Percentiles rank a stretch among this genome's conserved stretches.
Conservation (phyloP, 2,329 filamentous ascomycete species). For the Epichloe aotearoae region DNA sequence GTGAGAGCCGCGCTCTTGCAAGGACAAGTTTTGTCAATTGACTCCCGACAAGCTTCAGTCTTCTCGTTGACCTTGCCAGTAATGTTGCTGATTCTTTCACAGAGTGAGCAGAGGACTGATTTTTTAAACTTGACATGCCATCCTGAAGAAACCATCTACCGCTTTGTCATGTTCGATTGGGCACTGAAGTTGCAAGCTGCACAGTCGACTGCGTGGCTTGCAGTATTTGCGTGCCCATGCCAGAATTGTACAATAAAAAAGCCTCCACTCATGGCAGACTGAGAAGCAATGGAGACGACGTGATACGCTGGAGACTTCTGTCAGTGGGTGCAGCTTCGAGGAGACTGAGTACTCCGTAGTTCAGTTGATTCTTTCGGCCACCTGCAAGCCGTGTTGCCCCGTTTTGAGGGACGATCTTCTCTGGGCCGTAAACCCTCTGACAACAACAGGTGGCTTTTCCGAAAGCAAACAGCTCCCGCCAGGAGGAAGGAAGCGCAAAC, state of each 20-base stretch:
- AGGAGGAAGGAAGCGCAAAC: too few relatives aligned
- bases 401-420: too few relatives aligned
- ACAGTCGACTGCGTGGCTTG: background rate
- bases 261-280: background rate
- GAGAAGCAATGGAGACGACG: background rate
- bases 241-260: background rate
- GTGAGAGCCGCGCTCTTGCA: conserved; percentile 4
- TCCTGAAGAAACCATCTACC: background rate
- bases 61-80: background rate
- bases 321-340: background rate
- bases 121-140: too few relatives aligned
- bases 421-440: too few relatives aligned
- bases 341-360: too few relatives aligned
- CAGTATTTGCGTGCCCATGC: background rate
- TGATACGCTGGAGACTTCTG: background rate
- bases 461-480: too few relatives aligned
- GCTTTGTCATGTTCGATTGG: background rate
- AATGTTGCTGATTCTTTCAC: background rate
- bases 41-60: too few relatives aligned
- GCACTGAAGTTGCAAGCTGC: background rate
- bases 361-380: too few relatives aligned
- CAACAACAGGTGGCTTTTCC: too few relatives aligned
- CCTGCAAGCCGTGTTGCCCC: too few relatives aligned
- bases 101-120: background rate
- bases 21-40: too few relatives aligned